Conservation (phyloP, 768 basidiomycete genomes). For the Suillus subalutaceus region DNA sequence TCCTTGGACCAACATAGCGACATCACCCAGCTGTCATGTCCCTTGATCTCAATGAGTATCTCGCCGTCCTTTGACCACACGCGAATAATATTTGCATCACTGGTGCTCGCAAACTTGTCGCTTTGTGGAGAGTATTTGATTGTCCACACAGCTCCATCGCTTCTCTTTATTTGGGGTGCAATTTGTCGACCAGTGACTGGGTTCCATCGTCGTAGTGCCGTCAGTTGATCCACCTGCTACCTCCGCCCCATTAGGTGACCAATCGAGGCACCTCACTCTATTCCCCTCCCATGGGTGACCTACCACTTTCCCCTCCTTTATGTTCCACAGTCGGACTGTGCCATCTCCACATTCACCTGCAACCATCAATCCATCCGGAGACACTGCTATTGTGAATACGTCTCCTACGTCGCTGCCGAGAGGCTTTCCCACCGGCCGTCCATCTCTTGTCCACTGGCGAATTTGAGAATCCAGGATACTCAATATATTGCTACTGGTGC, state of each 20-base stretch:
- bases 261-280: slow-evolving; percentile 9
- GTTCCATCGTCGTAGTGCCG: slow-evolving; percentile 18
- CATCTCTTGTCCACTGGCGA: not conserved
- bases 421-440: not conserved
- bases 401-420: not conserved
- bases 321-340: not conserved
- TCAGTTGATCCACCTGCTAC: slow-evolving; percentile 14
- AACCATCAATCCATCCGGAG: not conserved
- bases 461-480: not conserved
- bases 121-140: slow-evolving; percentile 5
- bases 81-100: not conserved
- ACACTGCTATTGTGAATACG: not conserved
- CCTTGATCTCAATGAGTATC: not conserved
- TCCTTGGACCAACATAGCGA: slow-evolving; percentile 3
- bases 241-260: slow-evolving; percentile 17
- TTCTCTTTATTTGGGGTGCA: not conserved
- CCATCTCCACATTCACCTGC: not conserved
- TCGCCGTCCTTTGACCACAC: not conserved
- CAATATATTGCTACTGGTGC: not conserved
- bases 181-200: slow-evolving; percentile 2
- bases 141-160: not conserved
- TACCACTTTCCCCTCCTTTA: not conserved
- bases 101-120: not conserved
- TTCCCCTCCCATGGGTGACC: not conserved
- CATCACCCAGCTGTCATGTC: not conserved